A percentile compares a stretch with the other conserved stretches of the same genome.
Conservation (phyloP, 164 flowering plant species). For the Tinospora cordifolia region DNA sequence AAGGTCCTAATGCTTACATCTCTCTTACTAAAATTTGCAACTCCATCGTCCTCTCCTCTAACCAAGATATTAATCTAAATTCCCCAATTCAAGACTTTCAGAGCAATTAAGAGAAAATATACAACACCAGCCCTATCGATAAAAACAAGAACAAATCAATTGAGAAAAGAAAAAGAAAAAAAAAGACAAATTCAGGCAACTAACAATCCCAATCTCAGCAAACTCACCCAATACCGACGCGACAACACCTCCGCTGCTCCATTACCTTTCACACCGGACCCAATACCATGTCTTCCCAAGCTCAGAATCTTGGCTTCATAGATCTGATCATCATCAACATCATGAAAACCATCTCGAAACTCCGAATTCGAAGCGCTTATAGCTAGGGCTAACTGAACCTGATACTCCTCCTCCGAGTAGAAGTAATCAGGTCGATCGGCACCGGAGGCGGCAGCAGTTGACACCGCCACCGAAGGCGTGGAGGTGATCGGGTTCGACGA, state of each 20-base stretch:
- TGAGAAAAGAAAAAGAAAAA: neutral
- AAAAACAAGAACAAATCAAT: too few relatives aligned
- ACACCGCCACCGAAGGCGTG: slow-evolving; percentile 8
- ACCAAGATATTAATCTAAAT: neutral
- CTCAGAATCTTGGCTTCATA: slow-evolving; percentile 66
- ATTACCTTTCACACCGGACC: slow-evolving; percentile 24
- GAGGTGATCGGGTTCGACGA: slow-evolving; percentile 16
- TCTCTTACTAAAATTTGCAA: neutral
- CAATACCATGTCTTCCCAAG: slow-evolving; percentile 34
- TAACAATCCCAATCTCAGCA: neutral
- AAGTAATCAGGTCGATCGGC: slow-evolving; percentile 42
- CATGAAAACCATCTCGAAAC: slow-evolving; percentile 42
- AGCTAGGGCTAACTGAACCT: slow-evolving; percentile 86
- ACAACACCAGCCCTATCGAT: neutral
- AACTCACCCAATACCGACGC: slow-evolving; percentile 70
- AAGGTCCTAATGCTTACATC: too few relatives aligned
- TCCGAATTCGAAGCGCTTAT: slow-evolving; percentile 82
- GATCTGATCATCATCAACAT: slow-evolving; percentile 79
- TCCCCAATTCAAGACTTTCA: neutral
- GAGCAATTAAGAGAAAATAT: neutral
- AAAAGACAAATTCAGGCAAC: neutral
- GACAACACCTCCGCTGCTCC: slow-evolving; percentile 42
- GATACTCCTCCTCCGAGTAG: slow-evolving; percentile 85
- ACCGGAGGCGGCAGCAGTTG: too few relatives aligned
- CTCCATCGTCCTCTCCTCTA: neutral